Base-by-base conservation (phyloP, 2,329 filamentous ascomycete genomes). In the Pseudocercospora musae region DNA sequence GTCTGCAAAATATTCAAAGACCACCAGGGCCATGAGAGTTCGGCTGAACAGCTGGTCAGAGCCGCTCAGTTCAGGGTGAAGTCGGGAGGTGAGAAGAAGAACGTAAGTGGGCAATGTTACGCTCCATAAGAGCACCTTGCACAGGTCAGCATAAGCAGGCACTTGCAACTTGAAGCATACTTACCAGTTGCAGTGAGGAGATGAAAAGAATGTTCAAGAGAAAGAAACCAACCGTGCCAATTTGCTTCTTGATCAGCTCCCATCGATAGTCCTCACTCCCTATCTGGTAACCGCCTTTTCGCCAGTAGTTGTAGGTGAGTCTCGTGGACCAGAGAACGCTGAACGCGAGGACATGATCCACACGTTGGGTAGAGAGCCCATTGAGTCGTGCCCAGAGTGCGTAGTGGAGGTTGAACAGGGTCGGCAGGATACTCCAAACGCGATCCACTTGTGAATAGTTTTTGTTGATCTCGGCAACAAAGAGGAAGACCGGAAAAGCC, bases 361-460 rank as follows among this genome's bases (percentile, higher is more conserved):
- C 75, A 54, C 89, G 85, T 59, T 84, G 80, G 13, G 89, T 89
- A 5, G 88, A 84, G 0, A 96, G 73, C 1, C 88, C 89, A 48
- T 87, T 85, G 65, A 94, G 72, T 69, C 90, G 89, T 44, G 92
- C 89, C 88, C 93, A 99, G n/a, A 87, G 71, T 40, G 87, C 85
- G 74, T 91, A 95, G 77, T 99, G 93, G 5, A 87, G 84, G 74
- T 95, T 89, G 78, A 96, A 98, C 56, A 96, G 73, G 7, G 91
- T 89, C 1, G 95, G 95, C 56, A 99, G 79, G 64, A 99, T 82
- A 73, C 91, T 95, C 95, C 95, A 99, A 70, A 89, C 79, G 54
- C 95, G 87, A 76, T 99, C 95, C 46, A 99, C 89, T 78, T 99
- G 95, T n/a, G 93, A 97, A 76, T 93, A 97, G 77, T 99, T 99